A percentile compares a stretch with the other conserved stretches of the same genome.
Conservation (phyloP, 2,329 filamentous ascomycete genomes). For the Pseudogymnoascus sp. region DNA sequence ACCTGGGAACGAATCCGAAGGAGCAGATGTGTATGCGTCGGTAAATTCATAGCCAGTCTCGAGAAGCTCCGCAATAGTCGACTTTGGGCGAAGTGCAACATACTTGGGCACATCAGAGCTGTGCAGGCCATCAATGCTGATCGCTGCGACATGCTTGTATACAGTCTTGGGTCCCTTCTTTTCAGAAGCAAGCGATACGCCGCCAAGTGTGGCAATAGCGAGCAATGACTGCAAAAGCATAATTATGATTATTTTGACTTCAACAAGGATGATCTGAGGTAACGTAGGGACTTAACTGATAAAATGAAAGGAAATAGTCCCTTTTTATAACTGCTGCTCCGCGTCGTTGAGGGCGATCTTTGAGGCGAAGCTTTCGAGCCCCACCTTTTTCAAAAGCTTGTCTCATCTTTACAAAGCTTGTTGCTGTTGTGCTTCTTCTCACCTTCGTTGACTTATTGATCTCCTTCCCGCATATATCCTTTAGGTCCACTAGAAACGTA, state of each 20-base stretch:
- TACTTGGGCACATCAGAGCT: slow-evolving; percentile 22
- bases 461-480: background rate
- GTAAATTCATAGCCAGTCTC: slow-evolving; percentile 23
- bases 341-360: background rate
- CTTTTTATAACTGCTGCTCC: background rate
- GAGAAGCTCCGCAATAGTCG: slow-evolving; percentile 20
- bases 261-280: background rate
- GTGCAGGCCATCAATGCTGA: slow-evolving; percentile 24
- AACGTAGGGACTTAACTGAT: background rate
- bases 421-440: background rate
- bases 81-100: slow-evolving; percentile 18
- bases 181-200: slow-evolving; percentile 7
- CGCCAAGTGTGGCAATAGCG: slow-evolving; percentile 8
- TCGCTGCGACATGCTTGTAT: slow-evolving; percentile 22
- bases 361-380: background rate
- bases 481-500: background rate
- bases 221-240: slow-evolving; percentile 14
- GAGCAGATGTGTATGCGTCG: slow-evolving; percentile 23
- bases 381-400: background rate
- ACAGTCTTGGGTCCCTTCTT: slow-evolving; percentile 10
- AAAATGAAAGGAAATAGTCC: background rate
- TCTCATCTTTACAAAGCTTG: background rate
- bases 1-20: slow-evolving; percentile 27
- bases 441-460: background rate
- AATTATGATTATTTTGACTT: slow-evolving; percentile 14